Percentiles rank a stretch among this genome's conserved stretches.
These are phyloP conservation scores for Cyberlindnera saturnus DNA, from an alignment of 805 yeast species.

Conservation along the genomic window DNA sequence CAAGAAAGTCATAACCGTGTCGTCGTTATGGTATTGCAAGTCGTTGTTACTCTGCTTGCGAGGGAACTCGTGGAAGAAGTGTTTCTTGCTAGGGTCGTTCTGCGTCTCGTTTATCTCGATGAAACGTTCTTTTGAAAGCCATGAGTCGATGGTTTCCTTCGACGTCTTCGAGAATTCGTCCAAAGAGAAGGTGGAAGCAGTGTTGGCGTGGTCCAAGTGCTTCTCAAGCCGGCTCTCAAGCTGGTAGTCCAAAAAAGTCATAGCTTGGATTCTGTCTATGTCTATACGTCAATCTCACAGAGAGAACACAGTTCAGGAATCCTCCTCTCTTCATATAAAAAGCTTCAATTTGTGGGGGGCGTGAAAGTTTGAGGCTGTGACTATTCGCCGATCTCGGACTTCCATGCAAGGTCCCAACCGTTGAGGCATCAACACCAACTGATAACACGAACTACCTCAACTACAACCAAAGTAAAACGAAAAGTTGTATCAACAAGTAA, in stretches of 20 bases:
- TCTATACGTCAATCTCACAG: background rate
- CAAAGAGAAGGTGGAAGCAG: background rate
- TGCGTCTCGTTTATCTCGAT: slow-evolving; percentile 11
- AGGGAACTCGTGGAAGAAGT: slow-evolving; percentile 24
- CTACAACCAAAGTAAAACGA: too few species aligned
- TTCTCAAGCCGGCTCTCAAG: slow-evolving; percentile 16
- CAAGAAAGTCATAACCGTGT: slow-evolving; percentile 21
- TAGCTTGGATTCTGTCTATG: background rate
- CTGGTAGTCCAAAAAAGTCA: slow-evolving; percentile 18
- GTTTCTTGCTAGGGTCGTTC: slow-evolving; percentile 11
- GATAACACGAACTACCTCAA: too few species aligned
- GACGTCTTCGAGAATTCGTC: background rate
- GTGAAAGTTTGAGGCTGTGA: too few species aligned
- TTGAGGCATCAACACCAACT: slow-evolving; percentile 1
- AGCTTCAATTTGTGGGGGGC: too few species aligned
- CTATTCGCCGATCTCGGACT: too few species aligned
- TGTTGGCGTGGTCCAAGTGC: slow-evolving; percentile 4
- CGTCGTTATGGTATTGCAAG: slow-evolving; percentile 24
- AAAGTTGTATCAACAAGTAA: too few species aligned
- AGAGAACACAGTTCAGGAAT: too few species aligned
- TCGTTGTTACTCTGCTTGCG: slow-evolving; percentile 23
- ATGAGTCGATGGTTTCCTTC: background rate
- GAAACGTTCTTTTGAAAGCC: slow-evolving; percentile 10
- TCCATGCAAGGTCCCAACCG: too few species aligned
- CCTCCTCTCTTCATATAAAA: too few species aligned